Evolutionary conservation across 1,284 basidiomycete genomes (phyloP).

Genomic region (Fomes fomentarius): DNA sequence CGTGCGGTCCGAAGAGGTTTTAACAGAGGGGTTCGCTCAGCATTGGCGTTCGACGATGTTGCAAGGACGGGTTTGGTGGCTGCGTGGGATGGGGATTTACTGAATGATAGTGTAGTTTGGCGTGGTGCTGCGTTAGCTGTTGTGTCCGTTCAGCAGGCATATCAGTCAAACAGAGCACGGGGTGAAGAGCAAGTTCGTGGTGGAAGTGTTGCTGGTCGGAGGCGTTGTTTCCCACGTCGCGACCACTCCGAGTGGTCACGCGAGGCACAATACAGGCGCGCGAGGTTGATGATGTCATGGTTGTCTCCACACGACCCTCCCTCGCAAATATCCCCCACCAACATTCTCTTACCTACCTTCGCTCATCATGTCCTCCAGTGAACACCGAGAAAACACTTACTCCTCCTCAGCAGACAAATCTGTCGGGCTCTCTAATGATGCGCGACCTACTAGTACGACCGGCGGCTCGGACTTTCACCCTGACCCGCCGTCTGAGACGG

Average conservation of each 20-base stretch:
- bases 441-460: slow-evolving; percentile 7
- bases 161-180: background rate
- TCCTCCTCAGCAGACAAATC: background rate
- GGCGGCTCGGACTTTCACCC: slow-evolving; percentile 18
- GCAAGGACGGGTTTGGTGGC: background rate
- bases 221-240: too few relatives aligned
- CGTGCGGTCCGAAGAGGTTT: background rate
- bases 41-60: background rate
- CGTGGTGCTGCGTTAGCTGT: background rate
- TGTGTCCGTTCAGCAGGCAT: slow-evolving; percentile 17
- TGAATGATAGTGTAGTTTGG: slow-evolving; percentile 10
- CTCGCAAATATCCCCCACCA: background rate
- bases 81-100: background rate
- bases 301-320: background rate
- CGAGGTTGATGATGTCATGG: background rate
- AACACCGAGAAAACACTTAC: slow-evolving; percentile 1
- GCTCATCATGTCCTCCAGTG: slow-evolving; percentile 10
- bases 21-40: background rate
- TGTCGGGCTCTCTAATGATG: background rate
- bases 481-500: slow-evolving; percentile 14
- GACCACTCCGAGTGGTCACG: too few relatives aligned
- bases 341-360: background rate
- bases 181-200: too few relatives aligned
- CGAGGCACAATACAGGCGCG: too few relatives aligned
- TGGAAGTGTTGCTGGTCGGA: too few relatives aligned